Evolutionary conservation across 2,329 filamentous ascomycete genomes (phyloP).

Genomic region (Curvularia sp.): DNA sequence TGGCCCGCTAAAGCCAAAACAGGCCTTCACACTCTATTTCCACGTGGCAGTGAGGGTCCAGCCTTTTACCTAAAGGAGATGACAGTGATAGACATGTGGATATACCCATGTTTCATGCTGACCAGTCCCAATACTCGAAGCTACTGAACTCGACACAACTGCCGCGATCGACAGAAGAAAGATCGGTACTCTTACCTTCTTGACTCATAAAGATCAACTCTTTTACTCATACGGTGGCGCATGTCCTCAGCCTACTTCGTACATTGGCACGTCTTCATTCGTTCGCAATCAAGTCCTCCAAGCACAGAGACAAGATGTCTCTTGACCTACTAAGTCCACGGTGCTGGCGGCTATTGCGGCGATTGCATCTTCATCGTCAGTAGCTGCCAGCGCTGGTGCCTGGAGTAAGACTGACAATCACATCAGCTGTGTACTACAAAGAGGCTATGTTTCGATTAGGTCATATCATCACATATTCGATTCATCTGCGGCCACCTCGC

Average conservation of each 20-base stretch:
- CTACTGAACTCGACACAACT: not conserved
- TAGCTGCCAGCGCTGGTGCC: not conserved
- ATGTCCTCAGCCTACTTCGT: not conserved
- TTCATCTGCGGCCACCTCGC: not conserved
- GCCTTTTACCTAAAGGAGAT: not conserved
- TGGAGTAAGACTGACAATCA: not conserved
- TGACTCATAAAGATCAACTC: not conserved
- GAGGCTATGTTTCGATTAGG: not conserved
- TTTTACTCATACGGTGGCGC: not conserved
- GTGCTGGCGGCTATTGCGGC: slow-evolving; percentile 1
- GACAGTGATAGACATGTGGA: not conserved
- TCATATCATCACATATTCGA: not conserved
- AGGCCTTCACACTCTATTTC: no score
- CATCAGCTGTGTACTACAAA: slow-evolving; percentile 1
- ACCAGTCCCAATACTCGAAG: not conserved
- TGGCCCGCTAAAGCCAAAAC: no score
- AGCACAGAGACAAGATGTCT: not conserved
- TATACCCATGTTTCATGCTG: not conserved
- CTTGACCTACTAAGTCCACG: not conserved
- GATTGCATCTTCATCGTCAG: not conserved
- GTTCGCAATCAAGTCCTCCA: not conserved
- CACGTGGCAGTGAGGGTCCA: not conserved
- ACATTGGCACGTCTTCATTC: not conserved
- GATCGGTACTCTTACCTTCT: not conserved
- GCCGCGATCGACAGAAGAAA: not conserved